Percentiles rank a stretch among this genome's conserved stretches.
Evolutionary conservation across 768 basidiomycete species (phyloP).

Genomic region (Trichaptum fuscoviolaceum): DNA sequence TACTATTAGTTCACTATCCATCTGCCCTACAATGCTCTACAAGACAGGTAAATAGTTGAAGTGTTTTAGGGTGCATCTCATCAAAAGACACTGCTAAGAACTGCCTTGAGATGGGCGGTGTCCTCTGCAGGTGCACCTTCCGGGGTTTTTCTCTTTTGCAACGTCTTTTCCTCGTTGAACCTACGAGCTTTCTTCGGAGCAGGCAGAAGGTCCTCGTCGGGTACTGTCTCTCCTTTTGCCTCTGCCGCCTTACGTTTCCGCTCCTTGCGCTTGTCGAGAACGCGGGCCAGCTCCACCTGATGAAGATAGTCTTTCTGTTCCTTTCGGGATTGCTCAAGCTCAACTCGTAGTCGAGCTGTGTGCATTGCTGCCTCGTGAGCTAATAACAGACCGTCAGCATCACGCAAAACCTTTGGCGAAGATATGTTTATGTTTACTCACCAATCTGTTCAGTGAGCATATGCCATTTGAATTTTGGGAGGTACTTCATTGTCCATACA

Average conservation of each 20-base stretch:
- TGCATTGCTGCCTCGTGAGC: conserved; percentile 92
- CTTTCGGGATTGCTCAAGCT: conserved; percentile 77
- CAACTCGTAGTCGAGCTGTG: conserved; percentile 82
- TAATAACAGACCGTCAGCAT: conserved; percentile 24
- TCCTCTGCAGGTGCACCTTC: background rate
- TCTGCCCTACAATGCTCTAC: background rate
- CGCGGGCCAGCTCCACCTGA: conserved; percentile 89
- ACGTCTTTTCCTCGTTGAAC: background rate
- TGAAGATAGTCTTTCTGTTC: conserved; percentile 92
- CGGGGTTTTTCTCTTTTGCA: background rate
- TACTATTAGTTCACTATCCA: too few relatives aligned
- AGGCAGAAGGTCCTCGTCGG: background rate
- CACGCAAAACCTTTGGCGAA: conserved; percentile 2
- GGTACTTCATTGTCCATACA: conserved; percentile 99
- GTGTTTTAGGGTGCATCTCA: background rate
- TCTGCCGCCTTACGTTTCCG: conserved; percentile 33
- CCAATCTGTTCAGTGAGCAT: conserved; percentile 99
- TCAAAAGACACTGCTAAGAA: background rate
- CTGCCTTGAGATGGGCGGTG: background rate
- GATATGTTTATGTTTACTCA: conserved; percentile 38
- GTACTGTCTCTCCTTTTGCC: conserved; percentile 11
- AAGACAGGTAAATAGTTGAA: background rate
- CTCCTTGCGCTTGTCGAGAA: conserved; percentile 75
- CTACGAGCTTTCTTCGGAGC: background rate
- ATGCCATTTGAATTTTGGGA: conserved; percentile 97